Evolutionary conservation across 75 land plant species (phyloP).

Genomic region (Gnetum montanum): DNA sequence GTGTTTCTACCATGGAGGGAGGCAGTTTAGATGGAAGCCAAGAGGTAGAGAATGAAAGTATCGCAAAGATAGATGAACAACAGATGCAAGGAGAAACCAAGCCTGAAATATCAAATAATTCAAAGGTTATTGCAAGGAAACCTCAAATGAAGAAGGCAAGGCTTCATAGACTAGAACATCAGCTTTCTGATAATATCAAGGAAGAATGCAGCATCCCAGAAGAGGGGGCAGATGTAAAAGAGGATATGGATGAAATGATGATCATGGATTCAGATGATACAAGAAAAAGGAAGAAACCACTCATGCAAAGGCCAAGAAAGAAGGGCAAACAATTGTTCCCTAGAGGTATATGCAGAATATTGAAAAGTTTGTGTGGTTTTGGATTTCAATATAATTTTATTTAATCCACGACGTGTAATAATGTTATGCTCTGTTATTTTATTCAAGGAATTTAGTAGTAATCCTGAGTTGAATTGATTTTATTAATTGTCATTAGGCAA

Average conservation of each 20-base stretch:
- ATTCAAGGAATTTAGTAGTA: no score
- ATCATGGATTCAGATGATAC: slow-evolving; percentile 18
- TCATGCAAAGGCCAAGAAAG: slow-evolving; percentile 47
- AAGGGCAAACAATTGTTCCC: slow-evolving; percentile 71
- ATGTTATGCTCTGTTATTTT: no score
- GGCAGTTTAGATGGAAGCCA: slow-evolving; percentile 51
- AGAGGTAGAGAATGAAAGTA: slow-evolving; percentile 54
- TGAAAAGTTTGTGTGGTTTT: no score
- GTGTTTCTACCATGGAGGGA: slow-evolving; percentile 41
- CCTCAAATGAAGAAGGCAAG: slow-evolving; percentile 24
- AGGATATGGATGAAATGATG: slow-evolving; percentile 20
- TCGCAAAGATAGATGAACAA: slow-evolving; percentile 17
- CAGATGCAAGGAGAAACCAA: slow-evolving; percentile 10
- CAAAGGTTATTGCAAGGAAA: slow-evolving; percentile 29
- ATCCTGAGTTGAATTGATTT: no score
- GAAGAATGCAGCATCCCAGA: slow-evolving; percentile 79
- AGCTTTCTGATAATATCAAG: slow-evolving; percentile 42
- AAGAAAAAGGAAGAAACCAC: slow-evolving; percentile 16
- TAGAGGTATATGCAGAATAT: slow-evolving; percentile 68
- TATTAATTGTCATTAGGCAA: no score
- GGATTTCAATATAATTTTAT: no score
- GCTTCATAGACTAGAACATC: slow-evolving; percentile 13
- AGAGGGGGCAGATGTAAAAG: slow-evolving; percentile 27
- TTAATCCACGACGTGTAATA: no score
- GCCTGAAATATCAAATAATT: slow-evolving; percentile 10